These are phyloP conservation scores for Candolleomyces aberdarensis DNA, from an alignment of 768 basidiomycete genomes.

Conservation along the genomic window DNA sequence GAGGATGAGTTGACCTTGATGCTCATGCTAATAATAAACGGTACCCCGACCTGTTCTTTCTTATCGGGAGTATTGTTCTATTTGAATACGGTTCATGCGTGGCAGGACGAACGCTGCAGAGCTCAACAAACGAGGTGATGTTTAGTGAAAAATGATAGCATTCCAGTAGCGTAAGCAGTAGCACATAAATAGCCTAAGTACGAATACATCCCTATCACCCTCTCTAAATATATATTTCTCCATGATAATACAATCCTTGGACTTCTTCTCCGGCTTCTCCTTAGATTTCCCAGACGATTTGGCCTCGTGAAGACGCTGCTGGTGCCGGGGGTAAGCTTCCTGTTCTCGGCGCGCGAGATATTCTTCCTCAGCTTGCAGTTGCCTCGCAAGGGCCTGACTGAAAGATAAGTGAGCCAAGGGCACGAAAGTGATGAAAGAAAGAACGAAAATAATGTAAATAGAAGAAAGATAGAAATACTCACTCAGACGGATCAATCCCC, in stretches of 20 bases:
- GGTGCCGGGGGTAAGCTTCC: constrained; percentile 25
- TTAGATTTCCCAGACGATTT: constrained; percentile 16
- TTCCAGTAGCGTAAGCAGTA: no score
- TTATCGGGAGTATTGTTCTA: no score
- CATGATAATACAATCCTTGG: constrained; percentile 58
- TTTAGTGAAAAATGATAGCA: no score
- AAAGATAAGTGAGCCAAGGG: constrained; percentile 3
- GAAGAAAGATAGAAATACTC: constrained; percentile 22
- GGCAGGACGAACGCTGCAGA: no score
- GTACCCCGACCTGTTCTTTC: no score
- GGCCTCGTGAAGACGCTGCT: constrained; percentile 15
- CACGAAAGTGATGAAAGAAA: background rate
- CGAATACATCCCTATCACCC: background rate
- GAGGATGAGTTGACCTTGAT: no score
- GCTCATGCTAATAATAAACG: no score
- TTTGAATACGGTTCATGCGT: no score
- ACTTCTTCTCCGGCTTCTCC: constrained; percentile 36
- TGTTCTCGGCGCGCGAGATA: constrained; percentile 40
- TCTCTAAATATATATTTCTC: constrained; percentile 19
- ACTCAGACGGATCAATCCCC: constrained; percentile 58
- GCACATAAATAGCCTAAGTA: no score
- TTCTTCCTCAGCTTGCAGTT: constrained; percentile 82
- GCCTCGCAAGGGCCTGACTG: constrained; percentile 68
- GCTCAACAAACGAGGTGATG: no score
- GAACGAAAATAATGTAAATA: background rate